These are phyloP conservation scores for Peltaster fructicola DNA, from an alignment of 2,329 filamentous ascomycete species.

Conservation along the genomic window DNA sequence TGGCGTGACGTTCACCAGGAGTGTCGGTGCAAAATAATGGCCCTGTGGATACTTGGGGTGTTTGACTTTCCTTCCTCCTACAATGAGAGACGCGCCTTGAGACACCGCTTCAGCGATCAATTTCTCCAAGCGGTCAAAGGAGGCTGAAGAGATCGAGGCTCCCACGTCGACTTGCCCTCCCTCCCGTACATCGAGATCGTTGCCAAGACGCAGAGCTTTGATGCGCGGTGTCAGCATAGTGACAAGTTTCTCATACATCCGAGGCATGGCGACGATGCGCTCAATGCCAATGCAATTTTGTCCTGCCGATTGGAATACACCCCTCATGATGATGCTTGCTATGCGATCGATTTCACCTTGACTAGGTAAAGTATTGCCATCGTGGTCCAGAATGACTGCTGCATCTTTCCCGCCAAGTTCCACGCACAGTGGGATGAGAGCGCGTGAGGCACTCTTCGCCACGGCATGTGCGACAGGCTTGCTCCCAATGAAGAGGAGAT, in stretches of 20 bases:
- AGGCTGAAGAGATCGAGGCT: conserved; percentile 67
- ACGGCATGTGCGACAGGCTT: conserved; percentile 74
- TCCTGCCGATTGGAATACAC: conserved; percentile 84
- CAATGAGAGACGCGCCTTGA: conserved; percentile 63
- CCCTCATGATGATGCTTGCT: conserved; percentile 68
- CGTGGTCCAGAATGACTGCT: conserved; percentile 72
- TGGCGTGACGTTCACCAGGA: conserved; percentile 75
- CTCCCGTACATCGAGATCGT: conserved; percentile 36
- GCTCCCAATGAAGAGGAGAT: conserved; percentile 93
- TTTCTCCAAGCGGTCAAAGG: conserved; percentile 57
- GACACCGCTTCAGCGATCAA: conserved; percentile 62
- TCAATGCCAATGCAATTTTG: conserved; percentile 98
- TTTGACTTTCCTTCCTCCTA: conserved; percentile 52
- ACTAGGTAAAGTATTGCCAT: conserved; percentile 22
- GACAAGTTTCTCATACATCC: conserved; percentile 59
- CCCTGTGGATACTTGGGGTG: conserved; percentile 62
- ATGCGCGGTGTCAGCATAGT: conserved; percentile 56
- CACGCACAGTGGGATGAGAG: conserved; percentile 71
- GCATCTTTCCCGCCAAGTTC: conserved; percentile 94
- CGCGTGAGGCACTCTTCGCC: conserved; percentile 66
- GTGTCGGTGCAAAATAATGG: conserved; percentile 83
- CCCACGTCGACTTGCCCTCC: conserved; percentile 52
- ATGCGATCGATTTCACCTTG: conserved; percentile 51
- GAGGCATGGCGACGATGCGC: conserved; percentile 65
- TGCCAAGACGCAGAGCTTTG: conserved; percentile 56